Percentiles rank a stretch among this genome's conserved stretches.
Evolutionary conservation across 768 basidiomycete genomes (phyloP).

Genomic region (Albatrellus ellisii): DNA sequence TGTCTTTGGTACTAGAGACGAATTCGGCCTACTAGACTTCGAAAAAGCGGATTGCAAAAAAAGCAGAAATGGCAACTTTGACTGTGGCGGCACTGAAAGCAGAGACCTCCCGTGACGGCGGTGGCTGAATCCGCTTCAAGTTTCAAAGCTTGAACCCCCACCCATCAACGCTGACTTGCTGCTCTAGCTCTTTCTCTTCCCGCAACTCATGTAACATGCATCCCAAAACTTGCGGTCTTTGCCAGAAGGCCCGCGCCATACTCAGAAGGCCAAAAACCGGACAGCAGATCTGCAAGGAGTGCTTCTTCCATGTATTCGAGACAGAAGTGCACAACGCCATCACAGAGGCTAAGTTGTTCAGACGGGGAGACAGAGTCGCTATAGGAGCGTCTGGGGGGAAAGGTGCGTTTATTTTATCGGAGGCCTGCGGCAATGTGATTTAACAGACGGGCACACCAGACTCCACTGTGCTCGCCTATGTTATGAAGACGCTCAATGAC

Average conservation of each 20-base stretch:
- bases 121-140: not conserved
- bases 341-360: constrained; percentile 69
- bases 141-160: too few relatives aligned
- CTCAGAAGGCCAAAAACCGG: constrained; percentile 93
- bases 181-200: not conserved
- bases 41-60: not conserved
- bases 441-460: constrained; percentile 34
- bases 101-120: not conserved
- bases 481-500: constrained; percentile 92
- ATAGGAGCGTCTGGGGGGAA: constrained; percentile 99
- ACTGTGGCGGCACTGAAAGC: too few relatives aligned
- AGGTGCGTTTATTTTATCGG: constrained; percentile 34
- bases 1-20: not conserved
- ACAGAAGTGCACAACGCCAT: constrained; percentile 98
- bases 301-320: constrained; percentile 96
- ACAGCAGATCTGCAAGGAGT: constrained; percentile 92
- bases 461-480: constrained; percentile 94
- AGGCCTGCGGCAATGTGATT: not conserved
- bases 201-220: constrained; percentile 41
- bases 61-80: too few relatives aligned
- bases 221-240: constrained; percentile 67
- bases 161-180: not conserved
- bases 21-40: too few relatives aligned
- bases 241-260: constrained; percentile 67
- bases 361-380: constrained; percentile 82